Evolutionary conservation across 306 rosid genomes (phyloP), one percentile per base, ranked within the genome.

Genomic region (Glycyrrhiza uralensis): DNA sequence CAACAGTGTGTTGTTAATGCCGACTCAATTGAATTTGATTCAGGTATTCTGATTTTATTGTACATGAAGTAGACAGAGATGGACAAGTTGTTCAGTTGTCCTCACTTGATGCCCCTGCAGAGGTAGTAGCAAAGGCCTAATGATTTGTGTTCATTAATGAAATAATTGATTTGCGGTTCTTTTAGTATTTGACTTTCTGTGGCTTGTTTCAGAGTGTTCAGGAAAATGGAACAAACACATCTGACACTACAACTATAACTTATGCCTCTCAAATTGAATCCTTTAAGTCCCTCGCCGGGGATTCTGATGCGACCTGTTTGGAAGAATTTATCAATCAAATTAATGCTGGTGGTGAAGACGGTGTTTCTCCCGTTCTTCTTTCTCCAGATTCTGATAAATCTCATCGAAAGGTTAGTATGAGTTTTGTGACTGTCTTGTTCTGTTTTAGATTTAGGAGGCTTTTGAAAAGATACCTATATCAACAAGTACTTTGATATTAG

Each of bases 41-140:
- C 56, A 93, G 98, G 87, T 94, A 94, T 72, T 87, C 97, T 59
- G 98, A 91, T 78, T 94, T 94, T 75, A 91, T 94, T 46, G 97
- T 94, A 29, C 83, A 94, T 11, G 97, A 94, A 89, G 98, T 94
- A n/a, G 97, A 86, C 67, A 69, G 26, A 1, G 94, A 86, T 36
- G 97, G 88, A 71, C 71, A 87, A 39, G 88, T 91, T 75, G 89
- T 84, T 80, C 91, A 75, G 29, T 65, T 94, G 83, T 83, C 91
- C 50, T 80, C 88, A 19, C 85, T 91, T 61, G 92, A 89, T 36
- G 84, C 89, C 24, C 88, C 90, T 20, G 66, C 42, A 4, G 96
- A 47, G 60, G 65, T 33, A 12, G 88, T 80, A 46, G 23, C 12
- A 23, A 55, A 71, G 55, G 61, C 52, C 6, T 41, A 30, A 44